phyloP scores from a whole-genome alignment of 805 yeast species.

The Sugiyamaella chiloensis region DNA sequence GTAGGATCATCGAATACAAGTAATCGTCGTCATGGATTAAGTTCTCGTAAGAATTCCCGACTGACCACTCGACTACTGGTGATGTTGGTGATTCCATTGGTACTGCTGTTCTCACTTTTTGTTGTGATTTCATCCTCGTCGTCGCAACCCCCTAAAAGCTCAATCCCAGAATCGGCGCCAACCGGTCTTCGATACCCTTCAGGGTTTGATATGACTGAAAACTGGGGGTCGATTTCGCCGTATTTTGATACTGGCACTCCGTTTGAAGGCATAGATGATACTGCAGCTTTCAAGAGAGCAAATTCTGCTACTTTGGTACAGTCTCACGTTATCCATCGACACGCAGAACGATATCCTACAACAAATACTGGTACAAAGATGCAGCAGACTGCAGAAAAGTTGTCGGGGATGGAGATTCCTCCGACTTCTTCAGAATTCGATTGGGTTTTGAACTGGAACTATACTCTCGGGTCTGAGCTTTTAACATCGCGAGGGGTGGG shows the following conservation, averaged over 20 bases:
- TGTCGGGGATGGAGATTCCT: conserved; percentile 26
- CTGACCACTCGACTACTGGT: conserved; percentile 10
- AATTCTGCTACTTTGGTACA: conserved; percentile 51
- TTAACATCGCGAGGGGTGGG: conserved; percentile 38
- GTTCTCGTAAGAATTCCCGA: conserved; percentile 6
- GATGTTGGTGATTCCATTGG: conserved; percentile 25
- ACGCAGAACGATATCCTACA: conserved; percentile 75
- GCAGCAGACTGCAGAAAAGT: conserved; percentile 34
- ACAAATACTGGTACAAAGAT: conserved; percentile 39
- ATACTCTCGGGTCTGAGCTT: conserved; percentile 32
- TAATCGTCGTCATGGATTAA: conserved; percentile 2
- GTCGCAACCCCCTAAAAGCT: conserved; percentile 16
- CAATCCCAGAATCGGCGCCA: conserved; percentile 35
- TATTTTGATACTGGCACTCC: conserved; percentile 36
- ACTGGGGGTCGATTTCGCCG: conserved; percentile 41
- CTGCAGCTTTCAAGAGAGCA: conserved; percentile 34
- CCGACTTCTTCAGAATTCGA: conserved; percentile 23
- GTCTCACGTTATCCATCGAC: conserved; percentile 61
- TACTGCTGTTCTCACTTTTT: conserved; percentile 22
- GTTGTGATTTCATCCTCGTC: conserved; percentile 20
- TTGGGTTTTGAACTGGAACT: conserved; percentile 36
- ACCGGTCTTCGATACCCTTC: conserved; percentile 33
- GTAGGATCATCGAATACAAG: background rate
- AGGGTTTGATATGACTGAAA: conserved; percentile 38
- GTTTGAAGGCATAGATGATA: conserved; percentile 31